Conservation (phyloP, 352 stramenopile genomes). For the Phytophthora brassicae region DNA sequence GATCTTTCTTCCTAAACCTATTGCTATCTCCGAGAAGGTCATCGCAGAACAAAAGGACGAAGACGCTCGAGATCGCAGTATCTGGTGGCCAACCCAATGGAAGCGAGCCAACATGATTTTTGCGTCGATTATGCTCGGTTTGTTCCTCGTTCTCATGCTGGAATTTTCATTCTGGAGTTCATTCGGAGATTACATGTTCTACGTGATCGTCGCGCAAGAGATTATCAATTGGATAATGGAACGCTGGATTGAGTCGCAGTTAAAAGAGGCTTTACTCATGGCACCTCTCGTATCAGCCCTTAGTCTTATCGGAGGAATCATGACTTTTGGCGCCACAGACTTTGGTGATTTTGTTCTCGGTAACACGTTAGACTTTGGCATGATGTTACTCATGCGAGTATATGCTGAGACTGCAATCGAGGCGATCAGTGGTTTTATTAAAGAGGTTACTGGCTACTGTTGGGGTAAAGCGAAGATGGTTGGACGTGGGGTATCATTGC, state of each 20-base stretch:
- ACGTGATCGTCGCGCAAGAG: conserved; percentile 93
- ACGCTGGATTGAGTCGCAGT: conserved; percentile 85
- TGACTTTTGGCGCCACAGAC: conserved; percentile 95
- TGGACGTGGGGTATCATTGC: conserved; percentile 29
- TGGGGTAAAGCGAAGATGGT: conserved; percentile 44
- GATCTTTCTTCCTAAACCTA: conserved; percentile 93
- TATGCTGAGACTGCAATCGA: conserved; percentile 89
- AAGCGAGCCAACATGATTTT: conserved; percentile 96
- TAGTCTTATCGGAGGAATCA: conserved; percentile 89
- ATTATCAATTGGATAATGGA: conserved; percentile 89
- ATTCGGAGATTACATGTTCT: conserved; percentile 96
- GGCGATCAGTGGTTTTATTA: conserved; percentile 67
- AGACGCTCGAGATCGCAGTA: conserved; percentile 61
- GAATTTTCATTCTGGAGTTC: conserved; percentile 96
- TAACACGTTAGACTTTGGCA: conserved; percentile 94
- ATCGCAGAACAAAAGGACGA: conserved; percentile 83
- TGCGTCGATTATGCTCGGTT: conserved; percentile 88
- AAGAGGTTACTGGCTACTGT: conserved; percentile 39
- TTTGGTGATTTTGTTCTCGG: conserved; percentile 97
- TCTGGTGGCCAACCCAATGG: conserved; percentile 93
- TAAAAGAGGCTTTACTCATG: conserved; percentile 92
- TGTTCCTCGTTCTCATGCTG: conserved; percentile 94
- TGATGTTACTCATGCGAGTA: conserved; percentile 93
- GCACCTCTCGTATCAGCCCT: conserved; percentile 89
- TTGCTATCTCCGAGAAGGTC: conserved; percentile 89